These are phyloP conservation scores for Xylaria sp. DNA, from an alignment of 2,329 filamentous ascomycete genomes.

Conservation along the genomic window DNA sequence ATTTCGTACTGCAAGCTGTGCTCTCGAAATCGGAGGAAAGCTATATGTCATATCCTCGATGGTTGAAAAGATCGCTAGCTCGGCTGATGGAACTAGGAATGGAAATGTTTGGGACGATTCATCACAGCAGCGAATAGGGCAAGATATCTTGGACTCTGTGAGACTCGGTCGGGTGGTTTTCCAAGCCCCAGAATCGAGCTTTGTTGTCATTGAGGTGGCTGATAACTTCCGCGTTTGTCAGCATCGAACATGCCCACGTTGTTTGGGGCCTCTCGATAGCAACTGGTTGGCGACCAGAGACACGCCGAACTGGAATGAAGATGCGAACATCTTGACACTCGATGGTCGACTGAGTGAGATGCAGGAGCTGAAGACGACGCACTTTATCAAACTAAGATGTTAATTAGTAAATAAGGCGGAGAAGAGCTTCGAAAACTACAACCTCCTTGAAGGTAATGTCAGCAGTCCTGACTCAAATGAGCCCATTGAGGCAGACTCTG, in stretches of 20 bases:
- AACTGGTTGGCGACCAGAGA: not conserved
- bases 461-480: not conserved
- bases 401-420: not conserved
- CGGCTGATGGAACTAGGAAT: not conserved
- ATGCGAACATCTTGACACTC: not conserved
- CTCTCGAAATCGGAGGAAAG: not conserved
- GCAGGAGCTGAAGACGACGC: too few relatives aligned
- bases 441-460: not conserved
- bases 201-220: not conserved
- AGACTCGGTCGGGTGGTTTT: slow-evolving; percentile 3
- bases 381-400: not conserved
- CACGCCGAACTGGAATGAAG: not conserved
- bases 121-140: too few relatives aligned
- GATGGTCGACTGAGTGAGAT: not conserved
- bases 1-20: not conserved
- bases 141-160: not conserved
- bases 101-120: not conserved
- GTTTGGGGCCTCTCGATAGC: not conserved
- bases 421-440: not conserved
- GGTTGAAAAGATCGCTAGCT: not conserved
- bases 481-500: not conserved
- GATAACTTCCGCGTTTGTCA: slow-evolving; percentile 5
- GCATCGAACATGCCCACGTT: not conserved
- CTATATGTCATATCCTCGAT: slow-evolving; percentile 4
- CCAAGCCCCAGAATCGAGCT: not conserved